A percentile compares a stretch with the other conserved stretches of the same genome.
Evolutionary conservation across 2,329 filamentous ascomycete genomes (phyloP).

Genomic region (Hymenoscyphus scutula): DNA sequence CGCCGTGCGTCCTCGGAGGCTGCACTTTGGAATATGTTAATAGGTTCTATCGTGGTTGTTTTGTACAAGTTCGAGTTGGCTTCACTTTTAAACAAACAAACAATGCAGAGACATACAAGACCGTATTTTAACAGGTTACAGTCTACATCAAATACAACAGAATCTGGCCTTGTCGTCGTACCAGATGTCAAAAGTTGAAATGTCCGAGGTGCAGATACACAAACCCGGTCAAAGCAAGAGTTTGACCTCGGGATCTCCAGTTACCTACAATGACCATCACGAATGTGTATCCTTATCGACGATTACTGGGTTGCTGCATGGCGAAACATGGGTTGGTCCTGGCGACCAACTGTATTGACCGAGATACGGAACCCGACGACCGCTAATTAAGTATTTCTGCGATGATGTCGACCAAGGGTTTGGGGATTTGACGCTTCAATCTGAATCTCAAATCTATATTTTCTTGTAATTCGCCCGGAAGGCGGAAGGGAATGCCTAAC

Average conservation of each 20-base stretch:
- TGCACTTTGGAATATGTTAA: too few relatives aligned
- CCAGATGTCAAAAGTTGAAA: neutral
- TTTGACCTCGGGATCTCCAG: neutral
- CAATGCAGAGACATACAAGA: neutral
- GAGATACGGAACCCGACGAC: neutral
- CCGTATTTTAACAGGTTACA: neutral
- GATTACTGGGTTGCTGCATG: neutral
- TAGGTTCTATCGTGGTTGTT: neutral
- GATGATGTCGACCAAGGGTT: too few relatives aligned
- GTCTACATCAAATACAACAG: too few relatives aligned
- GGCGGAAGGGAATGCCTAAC: too few relatives aligned
- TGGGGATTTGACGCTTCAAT: neutral
- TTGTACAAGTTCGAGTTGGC: neutral
- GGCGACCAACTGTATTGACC: neutral
- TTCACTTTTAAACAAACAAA: neutral
- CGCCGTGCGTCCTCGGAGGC: too few relatives aligned
- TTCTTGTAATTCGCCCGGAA: too few relatives aligned
- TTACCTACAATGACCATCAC: neutral
- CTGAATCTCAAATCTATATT: neutral
- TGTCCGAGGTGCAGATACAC: neutral
- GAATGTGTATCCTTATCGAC: neutral
- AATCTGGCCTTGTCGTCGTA: neutral
- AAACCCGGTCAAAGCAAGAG: neutral
- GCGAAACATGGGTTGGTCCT: neutral
- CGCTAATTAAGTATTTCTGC: neutral